Conservation (phyloP, 345 rosid species). For the Moricandia arvensis region DNA sequence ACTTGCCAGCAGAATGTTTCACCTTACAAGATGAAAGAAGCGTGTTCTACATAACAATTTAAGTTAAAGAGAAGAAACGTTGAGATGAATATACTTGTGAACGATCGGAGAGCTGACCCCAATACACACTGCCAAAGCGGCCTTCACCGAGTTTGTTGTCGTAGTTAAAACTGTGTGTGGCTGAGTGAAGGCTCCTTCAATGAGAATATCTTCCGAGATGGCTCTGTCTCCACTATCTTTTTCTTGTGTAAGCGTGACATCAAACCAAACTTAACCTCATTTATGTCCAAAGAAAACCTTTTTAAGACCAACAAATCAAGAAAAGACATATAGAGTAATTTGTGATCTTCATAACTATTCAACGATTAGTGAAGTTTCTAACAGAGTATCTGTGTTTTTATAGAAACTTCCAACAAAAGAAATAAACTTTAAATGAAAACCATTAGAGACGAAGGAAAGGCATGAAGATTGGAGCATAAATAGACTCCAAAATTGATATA, state of each 20-base stretch:
- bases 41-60: too few relatives aligned
- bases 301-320: background rate
- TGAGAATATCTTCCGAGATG: constrained; percentile 80
- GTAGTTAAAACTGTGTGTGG: constrained; percentile 89
- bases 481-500: background rate
- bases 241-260: too few relatives aligned
- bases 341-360: background rate
- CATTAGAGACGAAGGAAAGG: background rate
- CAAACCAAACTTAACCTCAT: constrained; percentile 14
- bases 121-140: constrained; percentile 92
- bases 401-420: background rate
- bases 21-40: too few relatives aligned
- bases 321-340: background rate
- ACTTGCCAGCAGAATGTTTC: background rate
- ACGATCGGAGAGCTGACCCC: constrained; percentile 99
- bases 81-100: too few relatives aligned
- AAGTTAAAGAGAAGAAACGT: background rate
- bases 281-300: background rate
- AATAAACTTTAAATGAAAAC: background rate
- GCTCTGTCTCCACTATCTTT: too few relatives aligned
- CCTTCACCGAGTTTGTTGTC: constrained; percentile 99
- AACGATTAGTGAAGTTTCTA: background rate
- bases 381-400: background rate
- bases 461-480: background rate
- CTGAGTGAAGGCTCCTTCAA: constrained; percentile 82